Base-by-base conservation (phyloP, 805 yeast species). In the Blastobotrys muscicola region DNA sequence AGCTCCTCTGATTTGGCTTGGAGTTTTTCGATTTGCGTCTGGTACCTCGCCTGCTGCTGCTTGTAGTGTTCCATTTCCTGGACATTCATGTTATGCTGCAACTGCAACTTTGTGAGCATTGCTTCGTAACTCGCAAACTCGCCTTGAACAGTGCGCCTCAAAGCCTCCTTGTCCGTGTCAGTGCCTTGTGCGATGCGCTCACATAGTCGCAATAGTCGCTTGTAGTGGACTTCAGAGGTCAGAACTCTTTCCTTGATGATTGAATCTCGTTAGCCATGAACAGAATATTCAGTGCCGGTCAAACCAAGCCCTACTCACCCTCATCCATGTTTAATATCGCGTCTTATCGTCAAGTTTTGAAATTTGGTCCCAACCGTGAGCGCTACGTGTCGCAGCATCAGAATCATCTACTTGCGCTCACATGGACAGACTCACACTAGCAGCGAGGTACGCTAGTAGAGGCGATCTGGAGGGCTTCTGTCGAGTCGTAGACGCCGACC, bases 231-330 rank as follows among this genome's bases (percentile, higher is more conserved):
- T 33, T 53, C 57, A 7, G 51, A 38, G 15, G 39, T 50, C 4
- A 45, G 36, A n/a, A 53, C 49, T 30, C 57, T 42, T 30, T 51
- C 50, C 32, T 45, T 42, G 33, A 51, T 51, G 11, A 53, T 50
- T 11, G 38, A 20, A 6, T 20, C 26, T 20, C 6, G 26, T 20
- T 20, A 20, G 26, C 26, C 6, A 20, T 20, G n/a, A n/a, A n/a
- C n/a, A n/a, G n/a, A n/a, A n/a, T n/a, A n/a, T 20, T 4, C 26
- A 4, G 6, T 4, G 6, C 26, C 26, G 6, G 26, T 20, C 26
- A 20, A 20, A 20, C 6, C 26, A 20, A 20, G 26, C 26, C 26
- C 6, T 4, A 32, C 34, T 12, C 7, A 32, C 34, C 34, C 14
- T 32, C 34, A 12, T 32, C 34, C 34, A 32, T 32, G 6, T 32